Base-by-base conservation (phyloP, 106 monocot genomes). In the Apostasia ramifera region DNA sequence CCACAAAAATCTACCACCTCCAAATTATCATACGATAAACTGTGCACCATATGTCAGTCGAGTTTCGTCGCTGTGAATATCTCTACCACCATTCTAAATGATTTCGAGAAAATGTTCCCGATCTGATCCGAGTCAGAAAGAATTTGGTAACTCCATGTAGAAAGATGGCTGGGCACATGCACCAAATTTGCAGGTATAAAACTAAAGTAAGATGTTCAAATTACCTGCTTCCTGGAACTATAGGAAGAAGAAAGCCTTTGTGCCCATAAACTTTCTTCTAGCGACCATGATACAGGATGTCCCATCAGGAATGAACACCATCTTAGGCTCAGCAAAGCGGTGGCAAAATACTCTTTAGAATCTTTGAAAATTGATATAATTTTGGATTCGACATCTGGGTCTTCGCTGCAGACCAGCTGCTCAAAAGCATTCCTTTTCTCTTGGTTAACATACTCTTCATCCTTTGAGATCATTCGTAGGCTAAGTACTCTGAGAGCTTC, bases 401-500 rank as follows among this genome's bases (percentile, higher is more conserved):
- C 88, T 77, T 86, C 95, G 68, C 71, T 70, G 60, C 66, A 55
- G 8, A 95, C 50, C 65, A 95, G 86, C 63, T 87, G 82, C 70
- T 89, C 92, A 53, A 82, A 89, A 39, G 44, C 44, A 60, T 42
- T 44, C 74, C 59, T 83, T n/a, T 69, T 70, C 61, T 83, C 75
- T 44, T 70, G 66, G 55, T 92, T 78, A 62, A 73, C n/a, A 4
- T 10, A 6, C 4, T 6, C 60, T 8, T 79, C 61, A 1, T 89
- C 82, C 53, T 81, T 66, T 44, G 89, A 92, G 68, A 97, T 87
- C 97, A 97, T 97, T 60, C 89, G 72, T 82, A 97, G 55, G 73
- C 92, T 89, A 64, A 95, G 55, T 40, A 95, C 92, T 54, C 81
- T 84, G 69, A 95, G 77, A 26, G 92, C 95, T 74, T 95, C 95